Base-by-base conservation (phyloP, 2,329 filamentous ascomycete genomes). In the Penicillium sp. region DNA sequence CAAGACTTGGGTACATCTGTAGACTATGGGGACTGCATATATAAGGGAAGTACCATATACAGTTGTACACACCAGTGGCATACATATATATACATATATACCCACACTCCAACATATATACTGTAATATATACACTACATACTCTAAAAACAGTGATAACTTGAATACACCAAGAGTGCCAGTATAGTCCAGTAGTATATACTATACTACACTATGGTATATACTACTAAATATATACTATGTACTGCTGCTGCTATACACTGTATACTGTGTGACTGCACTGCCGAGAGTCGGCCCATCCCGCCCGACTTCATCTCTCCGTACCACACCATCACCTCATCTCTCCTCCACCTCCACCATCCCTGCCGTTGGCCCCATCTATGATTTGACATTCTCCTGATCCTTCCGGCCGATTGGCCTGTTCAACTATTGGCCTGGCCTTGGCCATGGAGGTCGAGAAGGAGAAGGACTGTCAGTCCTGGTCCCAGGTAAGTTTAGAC, bases 401-500 rank as follows among this genome's bases (percentile, higher is more conserved):
- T n/a, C 3, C 13, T 2, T 37, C 34, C 34, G 16, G 34, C 34
- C 18, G 34, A 37, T 29, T 29, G 40, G 40, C 40, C 40, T 19
- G 6, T 34, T 28, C 10, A 28, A 5, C 24, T 28, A n/a, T 37
- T 37, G 34, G n/a, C 19, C 40, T 23, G 5, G 7, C n/a, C 21
- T 42, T 42, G 39, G 39, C 39, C 24, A 49, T 42, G 43, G 51
- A 33, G 13, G 18, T 39, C 18, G 51, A 44, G 28, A 21, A 49
- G 28, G 39, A 42, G 11, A 19, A 51, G 44, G 26, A 37, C 36
- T 39, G 29, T 3, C 48, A 47, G 10, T 34, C 39, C 13, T 50
- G 24, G 24, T 37, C 54, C 19, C 52, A 52, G 46, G 56, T 58
- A 34, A 44, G 55, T 55, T 42, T 51, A 24, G 23, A 19, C 36